phyloP scores from a whole-genome alignment of 345 rosid species.

The Eucalyptus caleyi region DNA sequence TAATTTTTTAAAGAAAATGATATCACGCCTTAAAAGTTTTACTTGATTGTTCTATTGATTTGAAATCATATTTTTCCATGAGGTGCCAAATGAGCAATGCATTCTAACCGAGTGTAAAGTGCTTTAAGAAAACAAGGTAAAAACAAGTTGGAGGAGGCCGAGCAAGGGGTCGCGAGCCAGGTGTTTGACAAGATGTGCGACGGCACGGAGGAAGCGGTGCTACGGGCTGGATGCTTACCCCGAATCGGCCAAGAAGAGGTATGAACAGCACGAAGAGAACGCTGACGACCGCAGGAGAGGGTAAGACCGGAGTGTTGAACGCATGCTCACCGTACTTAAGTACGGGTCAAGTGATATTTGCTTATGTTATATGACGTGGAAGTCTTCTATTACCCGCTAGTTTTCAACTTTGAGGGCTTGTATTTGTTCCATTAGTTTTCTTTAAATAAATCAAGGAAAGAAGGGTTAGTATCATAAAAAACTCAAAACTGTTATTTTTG shows the following conservation, averaged over 20 bases:
- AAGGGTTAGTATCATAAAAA: too few species aligned
- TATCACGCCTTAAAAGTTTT: conserved; percentile 13
- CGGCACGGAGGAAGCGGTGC: conserved; percentile 5
- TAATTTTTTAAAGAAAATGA: fast-evolving
- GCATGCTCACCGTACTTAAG: not conserved
- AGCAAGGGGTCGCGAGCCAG: conserved; percentile 11
- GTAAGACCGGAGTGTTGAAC: not conserved
- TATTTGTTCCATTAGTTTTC: not conserved
- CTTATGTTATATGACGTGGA: not conserved
- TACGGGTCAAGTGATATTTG: not conserved
- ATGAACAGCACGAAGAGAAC: not conserved
- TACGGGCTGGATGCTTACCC: not conserved
- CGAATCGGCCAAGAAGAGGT: conserved; percentile 4
- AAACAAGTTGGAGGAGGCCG: not conserved
- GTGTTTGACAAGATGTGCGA: conserved; percentile 10
- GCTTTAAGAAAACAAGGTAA: not conserved
- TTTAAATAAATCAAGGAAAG: not conserved
- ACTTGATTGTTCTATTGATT: not conserved
- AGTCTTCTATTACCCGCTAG: not conserved
- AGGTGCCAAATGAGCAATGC: not conserved
- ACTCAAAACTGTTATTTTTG: too few species aligned
- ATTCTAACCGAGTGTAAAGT: not conserved
- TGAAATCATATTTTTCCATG: not conserved
- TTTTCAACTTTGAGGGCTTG: not conserved
- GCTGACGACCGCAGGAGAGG: not conserved